A percentile compares a stretch with the other conserved stretches of the same genome.
Evolutionary conservation across 345 rosid species (phyloP).

Genomic region (Orychophragmus violaceus): DNA sequence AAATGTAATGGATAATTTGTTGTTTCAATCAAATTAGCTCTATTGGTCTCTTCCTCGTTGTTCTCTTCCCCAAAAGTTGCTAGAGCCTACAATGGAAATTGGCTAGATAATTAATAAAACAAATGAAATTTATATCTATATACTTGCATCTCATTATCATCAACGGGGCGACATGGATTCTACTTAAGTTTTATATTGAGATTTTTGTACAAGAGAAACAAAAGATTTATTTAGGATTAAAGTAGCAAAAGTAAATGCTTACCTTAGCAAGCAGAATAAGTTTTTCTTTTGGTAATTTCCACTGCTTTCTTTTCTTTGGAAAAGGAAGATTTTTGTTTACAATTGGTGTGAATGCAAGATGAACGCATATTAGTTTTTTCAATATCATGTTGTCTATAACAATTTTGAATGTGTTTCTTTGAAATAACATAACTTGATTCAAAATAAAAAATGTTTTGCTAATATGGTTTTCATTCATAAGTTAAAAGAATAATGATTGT

Average conservation of each 20-base stretch:
- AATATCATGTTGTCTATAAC: neutral
- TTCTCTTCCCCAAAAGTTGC: neutral
- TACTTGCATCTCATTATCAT: neutral
- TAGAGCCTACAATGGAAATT: neutral
- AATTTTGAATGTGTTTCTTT: neutral
- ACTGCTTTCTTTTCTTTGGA: neutral
- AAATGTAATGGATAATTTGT: too few relatives aligned
- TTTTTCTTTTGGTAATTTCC: neutral
- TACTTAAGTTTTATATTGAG: neutral
- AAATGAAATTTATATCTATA: neutral
- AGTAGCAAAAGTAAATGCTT: neutral
- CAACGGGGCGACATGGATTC: neutral
- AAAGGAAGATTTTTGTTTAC: neutral
- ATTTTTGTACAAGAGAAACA: neutral
- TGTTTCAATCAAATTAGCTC: too few relatives aligned
- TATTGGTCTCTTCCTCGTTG: neutral
- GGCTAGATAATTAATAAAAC: neutral
- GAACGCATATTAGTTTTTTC: neutral
- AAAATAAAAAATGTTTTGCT: neutral
- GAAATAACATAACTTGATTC: neutral
- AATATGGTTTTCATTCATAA: neutral
- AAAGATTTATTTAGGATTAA: neutral
- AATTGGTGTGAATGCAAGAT: neutral
- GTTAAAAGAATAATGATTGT: neutral
- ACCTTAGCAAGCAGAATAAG: neutral